phyloP scores from a whole-genome alignment of 2,329 filamentous ascomycete species.

The Pseudogymnoascus sp. region DNA sequence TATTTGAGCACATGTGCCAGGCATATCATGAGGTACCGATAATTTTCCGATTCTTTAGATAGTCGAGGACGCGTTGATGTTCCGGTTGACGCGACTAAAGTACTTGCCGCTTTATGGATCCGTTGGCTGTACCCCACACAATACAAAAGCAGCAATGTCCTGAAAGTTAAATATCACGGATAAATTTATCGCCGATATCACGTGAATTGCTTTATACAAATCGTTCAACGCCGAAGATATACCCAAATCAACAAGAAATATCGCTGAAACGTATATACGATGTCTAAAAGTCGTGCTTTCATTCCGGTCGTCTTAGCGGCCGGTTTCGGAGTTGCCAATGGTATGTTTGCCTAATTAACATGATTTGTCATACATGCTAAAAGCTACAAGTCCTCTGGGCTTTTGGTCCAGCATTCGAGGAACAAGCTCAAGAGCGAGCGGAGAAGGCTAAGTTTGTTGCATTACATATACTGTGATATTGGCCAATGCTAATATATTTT shows the following conservation, averaged over 20 bases:
- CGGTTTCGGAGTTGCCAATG: slow-evolving; percentile 24
- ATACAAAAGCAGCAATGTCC: not conserved
- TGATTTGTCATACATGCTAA: not conserved
- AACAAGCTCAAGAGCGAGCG: slow-evolving; percentile 18
- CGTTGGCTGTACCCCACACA: not conserved
- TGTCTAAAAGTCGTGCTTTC: slow-evolving; percentile 23
- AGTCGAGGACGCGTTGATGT: not conserved
- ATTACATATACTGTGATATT: not conserved
- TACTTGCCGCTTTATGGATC: not conserved
- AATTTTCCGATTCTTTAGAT: not conserved
- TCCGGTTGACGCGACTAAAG: slow-evolving; percentile 3
- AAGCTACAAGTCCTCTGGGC: slow-evolving; percentile 20
- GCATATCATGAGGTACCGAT: not conserved
- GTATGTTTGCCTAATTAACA: slow-evolving; percentile 15
- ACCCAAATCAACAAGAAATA: not conserved
- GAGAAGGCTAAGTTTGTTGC: slow-evolving; percentile 16
- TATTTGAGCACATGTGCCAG: not conserved
- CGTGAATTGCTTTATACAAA: not conserved
- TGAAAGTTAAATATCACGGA: not conserved
- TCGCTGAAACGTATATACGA: slow-evolving; percentile 9
- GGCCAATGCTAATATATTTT: not conserved
- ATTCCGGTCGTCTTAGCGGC: slow-evolving; percentile 23
- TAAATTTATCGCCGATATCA: not conserved
- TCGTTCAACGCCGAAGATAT: not conserved
- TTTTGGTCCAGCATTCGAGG: slow-evolving; percentile 26